A percentile compares a stretch with the other conserved stretches of the same genome.
phyloP scores from a whole-genome alignment of 257 asterid genomes.

The Solanum clarkiae region DNA sequence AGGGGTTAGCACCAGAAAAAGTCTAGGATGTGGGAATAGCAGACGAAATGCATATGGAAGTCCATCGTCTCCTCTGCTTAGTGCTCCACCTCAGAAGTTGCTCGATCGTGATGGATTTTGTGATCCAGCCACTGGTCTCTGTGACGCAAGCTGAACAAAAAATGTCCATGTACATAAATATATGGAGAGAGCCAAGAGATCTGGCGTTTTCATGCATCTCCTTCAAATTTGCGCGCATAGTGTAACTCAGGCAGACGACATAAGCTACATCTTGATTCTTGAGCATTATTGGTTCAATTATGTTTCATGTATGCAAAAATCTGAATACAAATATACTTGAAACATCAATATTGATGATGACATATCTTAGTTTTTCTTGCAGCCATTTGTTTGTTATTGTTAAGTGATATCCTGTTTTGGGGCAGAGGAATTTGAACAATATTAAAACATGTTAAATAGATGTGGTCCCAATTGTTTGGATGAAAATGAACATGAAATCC shows the following conservation, averaged over 20 bases:
- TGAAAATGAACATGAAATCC: neutral
- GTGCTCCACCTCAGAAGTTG: conserved; percentile 79
- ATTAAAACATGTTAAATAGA: neutral
- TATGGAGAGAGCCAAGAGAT: neutral
- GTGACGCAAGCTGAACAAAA: conserved; percentile 27
- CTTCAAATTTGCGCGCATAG: neutral
- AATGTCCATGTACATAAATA: neutral
- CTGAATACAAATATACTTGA: neutral
- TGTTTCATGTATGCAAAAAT: neutral
- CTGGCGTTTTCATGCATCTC: neutral
- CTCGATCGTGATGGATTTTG: conserved; percentile 92
- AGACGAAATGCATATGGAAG: conserved; percentile 83
- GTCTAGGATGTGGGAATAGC: conserved; percentile 93
- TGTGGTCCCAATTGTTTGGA: conserved; percentile 4
- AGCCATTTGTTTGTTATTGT: neutral
- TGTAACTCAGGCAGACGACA: neutral
- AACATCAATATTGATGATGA: neutral
- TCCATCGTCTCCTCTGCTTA: conserved; percentile 88
- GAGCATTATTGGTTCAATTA: neutral
- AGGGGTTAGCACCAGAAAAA: conserved; percentile 81
- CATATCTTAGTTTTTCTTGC: neutral
- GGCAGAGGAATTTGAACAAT: neutral
- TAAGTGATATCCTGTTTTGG: neutral
- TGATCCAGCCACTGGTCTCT: conserved; percentile 70
- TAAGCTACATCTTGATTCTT: neutral